Base-by-base conservation (phyloP, 768 basidiomycete genomes). In the Psilocybe cubensis region DNA sequence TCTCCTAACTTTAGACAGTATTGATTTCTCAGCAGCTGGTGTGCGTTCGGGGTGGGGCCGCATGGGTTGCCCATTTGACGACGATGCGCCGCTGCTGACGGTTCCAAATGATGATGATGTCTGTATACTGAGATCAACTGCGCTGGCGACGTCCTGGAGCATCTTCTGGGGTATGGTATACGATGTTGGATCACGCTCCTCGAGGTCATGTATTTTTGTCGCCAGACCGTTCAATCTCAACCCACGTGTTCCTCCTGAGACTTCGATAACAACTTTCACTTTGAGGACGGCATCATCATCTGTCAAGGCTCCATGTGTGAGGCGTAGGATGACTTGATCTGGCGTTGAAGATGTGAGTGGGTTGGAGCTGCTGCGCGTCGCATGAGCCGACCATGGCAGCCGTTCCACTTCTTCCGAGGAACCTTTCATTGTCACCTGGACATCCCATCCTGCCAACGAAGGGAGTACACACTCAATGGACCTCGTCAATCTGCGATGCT, bases 141-240 rank as follows among this genome's bases (percentile, higher is more conserved):
- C 80, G 64, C 87, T 91, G 8, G 87, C 81, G 9, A 88, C 84
- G 62, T 94, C 91, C 63, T 87, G 89, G 24, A 92, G 64, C 62
- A 90, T 83, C 47, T 83, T 82, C 66, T 86, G 81, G 0, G 87
- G 79, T 50, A 84, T 82, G 47, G 78, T 70, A 61, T 81, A 80
- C 7, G 86, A 82, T 2, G 79, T 76, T 1, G 86, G 86, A 70
- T 91, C 84, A 27, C 89, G 81, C 52, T 86, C 85, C 66, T 92
- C 87, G 9, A 85, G 66, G 40, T 83, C 78, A 56, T 86, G 79
- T 58, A 94, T 81, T 6, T 78, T 70, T 63, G 90, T 89, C 3
- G 88, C 85, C 12, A 93, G 75, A 1, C 96, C 96, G 65, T 99
- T 98, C 40, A 99, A 78, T 42, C 96, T 81, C 7, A 98, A 77